Evolutionary conservation across 331 rosid genomes (phyloP).

Genomic region (Quercus lobata): DNA sequence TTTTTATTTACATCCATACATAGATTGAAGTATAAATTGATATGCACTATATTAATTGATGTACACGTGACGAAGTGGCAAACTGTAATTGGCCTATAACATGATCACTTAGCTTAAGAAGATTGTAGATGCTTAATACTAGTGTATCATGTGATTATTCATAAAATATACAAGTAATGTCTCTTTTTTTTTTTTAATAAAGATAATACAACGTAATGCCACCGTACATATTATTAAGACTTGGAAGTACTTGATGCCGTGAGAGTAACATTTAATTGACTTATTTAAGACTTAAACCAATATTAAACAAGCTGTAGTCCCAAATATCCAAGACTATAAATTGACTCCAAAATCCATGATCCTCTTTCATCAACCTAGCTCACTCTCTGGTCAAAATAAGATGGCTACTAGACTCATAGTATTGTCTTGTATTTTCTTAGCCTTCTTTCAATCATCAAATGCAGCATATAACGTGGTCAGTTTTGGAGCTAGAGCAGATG

Average conservation of each 20-base stretch:
- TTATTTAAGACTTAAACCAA: constrained; percentile 25
- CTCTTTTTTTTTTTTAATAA: no score
- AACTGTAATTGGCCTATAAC: background rate
- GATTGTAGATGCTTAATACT: background rate
- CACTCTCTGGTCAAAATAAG: background rate
- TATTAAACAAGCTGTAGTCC: background rate
- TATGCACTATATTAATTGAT: background rate
- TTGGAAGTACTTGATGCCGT: background rate
- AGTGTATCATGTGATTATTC: background rate
- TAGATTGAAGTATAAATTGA: no score
- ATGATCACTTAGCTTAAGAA: background rate
- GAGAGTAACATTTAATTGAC: constrained; percentile 12
- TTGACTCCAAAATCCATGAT: background rate
- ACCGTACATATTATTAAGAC: background rate
- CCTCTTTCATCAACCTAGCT: background rate
- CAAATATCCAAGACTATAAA: background rate
- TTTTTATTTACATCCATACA: no score
- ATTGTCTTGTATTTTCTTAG: background rate
- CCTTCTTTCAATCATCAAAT: constrained; percentile 8
- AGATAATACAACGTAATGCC: background rate
- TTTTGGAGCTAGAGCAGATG: constrained; percentile 30
- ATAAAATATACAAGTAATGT: no score
- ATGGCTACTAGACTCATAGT: constrained; percentile 1
- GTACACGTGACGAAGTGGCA: background rate
- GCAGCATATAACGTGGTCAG: constrained; percentile 28